A percentile compares a stretch with the other conserved stretches of the same genome.
These are phyloP conservation scores for Eimeria zaria DNA, from an alignment of 169 alveolate species.

Conservation along the genomic window DNA sequence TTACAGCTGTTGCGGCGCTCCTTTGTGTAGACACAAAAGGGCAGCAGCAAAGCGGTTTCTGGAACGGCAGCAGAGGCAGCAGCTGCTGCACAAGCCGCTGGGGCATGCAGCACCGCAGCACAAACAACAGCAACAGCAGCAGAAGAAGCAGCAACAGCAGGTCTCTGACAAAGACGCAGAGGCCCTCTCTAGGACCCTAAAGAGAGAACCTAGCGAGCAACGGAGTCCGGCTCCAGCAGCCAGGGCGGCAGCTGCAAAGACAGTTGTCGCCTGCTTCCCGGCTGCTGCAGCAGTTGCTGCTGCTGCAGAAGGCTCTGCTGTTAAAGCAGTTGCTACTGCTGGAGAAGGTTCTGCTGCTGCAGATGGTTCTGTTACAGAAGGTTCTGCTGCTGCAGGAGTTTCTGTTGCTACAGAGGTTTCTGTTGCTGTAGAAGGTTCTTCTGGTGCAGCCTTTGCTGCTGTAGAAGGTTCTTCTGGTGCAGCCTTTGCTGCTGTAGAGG, in stretches of 20 bases:
- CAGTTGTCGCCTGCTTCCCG: slow-evolving; percentile 20
- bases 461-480: no score
- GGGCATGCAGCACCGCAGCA: not conserved
- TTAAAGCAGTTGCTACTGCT: not conserved
- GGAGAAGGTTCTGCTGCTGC: not conserved
- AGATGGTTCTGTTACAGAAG: not conserved
- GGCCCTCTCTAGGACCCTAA: not conserved
- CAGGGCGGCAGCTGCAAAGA: slow-evolving; percentile 38
- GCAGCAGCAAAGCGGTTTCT: slow-evolving; percentile 61
- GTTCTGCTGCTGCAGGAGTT: not conserved
- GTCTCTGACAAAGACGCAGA: slow-evolving; percentile 61
- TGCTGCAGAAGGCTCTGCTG: not conserved
- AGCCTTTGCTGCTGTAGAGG: not conserved
- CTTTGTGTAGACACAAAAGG: slow-evolving; percentile 42
- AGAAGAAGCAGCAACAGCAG: not conserved
- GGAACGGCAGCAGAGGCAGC: slow-evolving; percentile 37
- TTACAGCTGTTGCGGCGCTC: slow-evolving; percentile 54
- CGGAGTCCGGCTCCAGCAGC: not conserved
- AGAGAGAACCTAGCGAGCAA: not conserved
- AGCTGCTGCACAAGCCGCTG: not conserved
- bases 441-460: no score
- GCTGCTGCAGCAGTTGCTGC: slow-evolving; percentile 35
- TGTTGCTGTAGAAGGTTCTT: no score
- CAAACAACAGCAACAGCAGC: slow-evolving; percentile 11
- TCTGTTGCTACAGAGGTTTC: not conserved